Percentiles rank a stretch among this genome's conserved stretches.
Conservation (phyloP, 805 yeast genomes). For the Priceomyces castillae region DNA sequence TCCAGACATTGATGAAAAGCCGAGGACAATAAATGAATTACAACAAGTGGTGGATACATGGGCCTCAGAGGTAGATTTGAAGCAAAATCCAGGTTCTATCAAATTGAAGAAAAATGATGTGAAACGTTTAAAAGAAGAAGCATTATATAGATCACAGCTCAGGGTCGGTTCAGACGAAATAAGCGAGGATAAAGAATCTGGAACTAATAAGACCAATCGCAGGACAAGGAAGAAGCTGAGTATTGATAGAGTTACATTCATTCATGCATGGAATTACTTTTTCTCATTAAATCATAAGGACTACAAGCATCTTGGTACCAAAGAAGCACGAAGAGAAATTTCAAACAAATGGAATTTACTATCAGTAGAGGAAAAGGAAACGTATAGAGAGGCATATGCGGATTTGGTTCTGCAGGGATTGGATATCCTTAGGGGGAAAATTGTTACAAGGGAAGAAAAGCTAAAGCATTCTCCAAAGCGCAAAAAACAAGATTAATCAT, state of each 20-base stretch:
- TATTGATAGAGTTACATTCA: constrained; percentile 19
- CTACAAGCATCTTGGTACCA: constrained; percentile 7
- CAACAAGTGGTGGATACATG: constrained; percentile 17
- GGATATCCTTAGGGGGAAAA: constrained; percentile 27
- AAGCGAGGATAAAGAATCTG: constrained; percentile 1
- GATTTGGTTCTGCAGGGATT: constrained; percentile 25
- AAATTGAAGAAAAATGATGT: constrained; percentile 8
- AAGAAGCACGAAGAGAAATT: constrained; percentile 12
- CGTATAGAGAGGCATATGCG: constrained; percentile 26
- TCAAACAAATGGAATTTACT: constrained; percentile 24
- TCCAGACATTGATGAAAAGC: constrained; percentile 11
- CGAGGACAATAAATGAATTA: constrained; percentile 6
- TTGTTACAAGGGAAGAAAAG: constrained; percentile 27
- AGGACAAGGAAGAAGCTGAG: constrained; percentile 9
- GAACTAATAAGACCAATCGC: constrained; percentile 4
- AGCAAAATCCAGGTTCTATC: constrained; percentile 5
- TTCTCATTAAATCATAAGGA: constrained; percentile 16
- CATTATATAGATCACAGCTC: constrained; percentile 21
- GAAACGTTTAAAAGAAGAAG: constrained; percentile 14
- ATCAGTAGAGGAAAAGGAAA: constrained; percentile 26
- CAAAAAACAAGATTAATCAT: constrained; percentile 1
- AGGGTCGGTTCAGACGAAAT: constrained; percentile 6
- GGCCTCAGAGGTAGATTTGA: constrained; percentile 7
- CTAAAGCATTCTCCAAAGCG: constrained; percentile 7
- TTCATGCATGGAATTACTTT: constrained; percentile 39